Evolutionary conservation across 2,329 filamentous ascomycete species (phyloP), one percentile per base, ranked within the genome.

Genomic region (Lasiodiplodia theobromae): DNA sequence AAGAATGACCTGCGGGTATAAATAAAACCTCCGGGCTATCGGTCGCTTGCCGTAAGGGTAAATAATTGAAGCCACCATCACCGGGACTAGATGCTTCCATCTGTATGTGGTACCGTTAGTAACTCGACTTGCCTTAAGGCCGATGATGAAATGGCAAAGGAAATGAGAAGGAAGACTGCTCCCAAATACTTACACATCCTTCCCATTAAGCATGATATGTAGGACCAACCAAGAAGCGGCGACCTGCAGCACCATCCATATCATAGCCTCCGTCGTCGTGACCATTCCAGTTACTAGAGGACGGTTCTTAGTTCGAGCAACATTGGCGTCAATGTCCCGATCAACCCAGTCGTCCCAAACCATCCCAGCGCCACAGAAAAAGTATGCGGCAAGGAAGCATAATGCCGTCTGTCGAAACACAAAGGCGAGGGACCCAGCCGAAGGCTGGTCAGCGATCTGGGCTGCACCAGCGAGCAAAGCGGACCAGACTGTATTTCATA

Each of bases 321-420:
- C 51, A 53, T 53, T 25, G 51, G 23, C 51, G 28, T 53, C 51
- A 25, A 53, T 16, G 21, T 53, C 51, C 16, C 51, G 51, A 16
- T 53, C 51, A 53, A 53, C 21, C 51, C 51, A 53, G 51, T 53
- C 51, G 23, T 53, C 28, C 51, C 51, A 53, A 16, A 53, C 51
- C 51, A 16, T 53, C 10, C 51, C 51, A 14, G 51, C 51, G 8
- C 51, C 51, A 25, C 16, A 53, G 23, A 53, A 53, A n/a, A 53
- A 25, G 51, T 53, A 53, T 11, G 51, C 51, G 8, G 51, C 51
- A 16, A 53, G 51, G 16, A 25, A 53, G 51, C 51, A 53, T 16
- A 53, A n/a, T 25, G 12, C 51, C 7, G 51, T 53, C 23, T 53
- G n/a, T 12, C 51, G 51, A 25, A 53, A 16, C 23, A 53, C 51